phyloP scores from a whole-genome alignment of 164 flowering plant species.

The Dillenia turbinata region DNA sequence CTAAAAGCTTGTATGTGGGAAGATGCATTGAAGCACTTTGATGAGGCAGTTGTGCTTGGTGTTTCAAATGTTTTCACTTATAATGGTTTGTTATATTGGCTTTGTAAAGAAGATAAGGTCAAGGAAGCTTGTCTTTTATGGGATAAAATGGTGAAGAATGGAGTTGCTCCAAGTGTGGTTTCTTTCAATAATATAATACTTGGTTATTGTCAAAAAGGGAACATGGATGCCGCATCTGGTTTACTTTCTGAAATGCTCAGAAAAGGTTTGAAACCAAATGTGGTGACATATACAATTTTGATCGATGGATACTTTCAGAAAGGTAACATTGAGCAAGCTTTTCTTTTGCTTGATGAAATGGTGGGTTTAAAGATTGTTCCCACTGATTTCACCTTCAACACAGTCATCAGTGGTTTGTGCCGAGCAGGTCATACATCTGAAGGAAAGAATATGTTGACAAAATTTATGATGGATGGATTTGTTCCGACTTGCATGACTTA shows the following conservation, averaged over 20 bases:
- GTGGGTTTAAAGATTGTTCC: constrained; percentile 29
- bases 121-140: constrained; percentile 44
- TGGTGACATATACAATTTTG: constrained; percentile 47
- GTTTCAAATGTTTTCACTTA: constrained; percentile 49
- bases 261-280: constrained; percentile 47
- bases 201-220: constrained; percentile 46
- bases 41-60: constrained; percentile 55
- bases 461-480: constrained; percentile 39
- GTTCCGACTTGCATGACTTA: constrained; percentile 52
- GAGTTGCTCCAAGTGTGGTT: constrained; percentile 42
- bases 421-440: constrained; percentile 46
- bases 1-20: constrained; percentile 27
- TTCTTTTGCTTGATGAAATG: constrained; percentile 47
- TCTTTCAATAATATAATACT: constrained; percentile 65
- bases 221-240: constrained; percentile 44
- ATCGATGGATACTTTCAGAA: constrained; percentile 59
- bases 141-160: constrained; percentile 48
- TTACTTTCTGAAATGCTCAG: constrained; percentile 39
- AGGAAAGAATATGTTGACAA: constrained; percentile 41
- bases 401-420: constrained; percentile 59
- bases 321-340: constrained; percentile 41
- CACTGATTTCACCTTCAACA: constrained; percentile 50
- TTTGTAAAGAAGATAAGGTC: constrained; percentile 41
- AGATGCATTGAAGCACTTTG: constrained; percentile 43
- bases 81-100: constrained; percentile 44